Base-by-base conservation (phyloP, 2,329 filamentous ascomycete species). In the Xylariaceae sp. region DNA sequence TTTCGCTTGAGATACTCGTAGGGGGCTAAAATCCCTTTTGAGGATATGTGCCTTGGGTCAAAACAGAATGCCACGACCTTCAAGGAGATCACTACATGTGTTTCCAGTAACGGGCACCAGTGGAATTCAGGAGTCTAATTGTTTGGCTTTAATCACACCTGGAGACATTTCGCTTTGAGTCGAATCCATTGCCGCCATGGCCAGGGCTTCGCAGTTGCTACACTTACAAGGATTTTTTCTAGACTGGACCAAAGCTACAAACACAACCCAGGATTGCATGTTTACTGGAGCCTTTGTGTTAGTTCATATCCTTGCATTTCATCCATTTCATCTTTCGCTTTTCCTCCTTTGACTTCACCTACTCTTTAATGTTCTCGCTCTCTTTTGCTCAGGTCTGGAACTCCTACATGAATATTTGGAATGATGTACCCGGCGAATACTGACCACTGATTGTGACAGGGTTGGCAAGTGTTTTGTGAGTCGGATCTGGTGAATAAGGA, bases 261-360 rank as follows among this genome's bases (percentile, higher is more conserved):
- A 21, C 45, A 35, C 15, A 20, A n/a, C n/a, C n/a, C n/a, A n/a
- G n/a, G n/a, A n/a, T n/a, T n/a, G n/a, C n/a, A n/a, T n/a, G n/a
- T n/a, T n/a, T n/a, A n/a, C n/a, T n/a, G 24, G 15, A 33, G 11
- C 13, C 29, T n/a, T n/a, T 23, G 24, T 23, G 32, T 49, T 55
- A 39, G 36, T 44, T 50, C 33, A 46, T 43, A 43, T 55, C 52
- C 40, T 33, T 55, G 29, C 44, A 37, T 58, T 47, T 51, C 46
- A 39, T 47, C 49, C 46, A 39, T 26, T 24, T 43, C 36, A 9
- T 32, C 18, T 21, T 40, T 18, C 36, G 23, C 4, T 5, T 42
- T 32, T 30, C n/a, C 24, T 43, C n/a, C 16, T 21, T 8, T 36
- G 13, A 16, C 33, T 46, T 41, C 8, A 41, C 32, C 11, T 20